Conservation (phyloP, 2,329 filamentous ascomycete species). For the Neospermospora avenae region DNA sequence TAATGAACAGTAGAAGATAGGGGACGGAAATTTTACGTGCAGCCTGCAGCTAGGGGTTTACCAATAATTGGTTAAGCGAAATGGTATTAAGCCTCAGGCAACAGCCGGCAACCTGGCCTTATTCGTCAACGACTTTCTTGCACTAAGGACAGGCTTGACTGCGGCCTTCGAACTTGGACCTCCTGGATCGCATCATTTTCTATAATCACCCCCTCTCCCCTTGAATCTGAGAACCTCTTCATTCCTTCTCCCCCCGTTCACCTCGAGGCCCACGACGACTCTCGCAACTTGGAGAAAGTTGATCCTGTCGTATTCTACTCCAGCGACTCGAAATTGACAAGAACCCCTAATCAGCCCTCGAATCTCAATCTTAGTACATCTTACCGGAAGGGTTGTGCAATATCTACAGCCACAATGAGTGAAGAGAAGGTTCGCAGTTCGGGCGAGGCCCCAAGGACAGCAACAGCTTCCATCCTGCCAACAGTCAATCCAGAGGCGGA, state of each 20-base stretch:
- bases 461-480: constrained; percentile 64
- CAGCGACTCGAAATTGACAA: constrained; percentile 1
- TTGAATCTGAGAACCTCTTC: not conserved
- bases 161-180: not conserved
- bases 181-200: not conserved
- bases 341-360: constrained; percentile 21
- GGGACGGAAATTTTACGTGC: not conserved
- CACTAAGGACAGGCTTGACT: no score
- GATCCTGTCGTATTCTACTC: constrained; percentile 18
- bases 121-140: not conserved
- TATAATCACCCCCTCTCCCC: not conserved
- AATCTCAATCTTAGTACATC: constrained; percentile 8
- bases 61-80: no score
- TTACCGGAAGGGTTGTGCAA: not conserved
- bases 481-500: constrained; percentile 68
- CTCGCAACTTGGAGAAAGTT: not conserved
- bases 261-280: constrained; percentile 12
- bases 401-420: constrained; percentile 48
- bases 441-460: constrained; percentile 65
- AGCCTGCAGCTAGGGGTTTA: no score
- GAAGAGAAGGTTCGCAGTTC: constrained; percentile 84
- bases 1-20: no score
- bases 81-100: not conserved
- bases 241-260: constrained; percentile 2
- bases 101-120: not conserved